Evolutionary conservation across 2,329 filamentous ascomycete genomes (phyloP), one percentile per base, ranked within the genome.

Genomic region (Onygena corvina): DNA sequence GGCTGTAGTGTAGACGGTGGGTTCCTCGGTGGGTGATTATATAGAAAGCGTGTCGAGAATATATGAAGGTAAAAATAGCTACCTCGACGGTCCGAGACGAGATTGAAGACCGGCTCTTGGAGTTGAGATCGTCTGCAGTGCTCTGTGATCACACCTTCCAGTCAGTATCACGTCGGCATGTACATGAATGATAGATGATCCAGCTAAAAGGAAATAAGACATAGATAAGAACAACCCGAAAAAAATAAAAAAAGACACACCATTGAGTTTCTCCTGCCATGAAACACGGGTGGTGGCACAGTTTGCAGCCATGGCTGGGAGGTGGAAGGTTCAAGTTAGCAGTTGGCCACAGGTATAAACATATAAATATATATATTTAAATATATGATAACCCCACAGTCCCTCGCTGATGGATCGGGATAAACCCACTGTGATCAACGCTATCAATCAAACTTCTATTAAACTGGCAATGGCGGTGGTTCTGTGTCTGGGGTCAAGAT

Each of bases 61-160:
- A 59, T 12, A 49, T 42, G 46, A 36, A 47, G 21, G 42, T 27
- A 40, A 38, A 46, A 53, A 49, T 16, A 51, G 18, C 36, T 73
- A 84, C 83, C 83, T 76, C 83, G 76, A 62, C 82, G 77, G 65
- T 87, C 84, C 58, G 84, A 87, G 47, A 85, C 76, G 57, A 85
- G 79, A 61, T 82, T 79, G 63, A 81, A 88, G 48, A 76, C 67
- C 5, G 82, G 82, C 45, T 70, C 64, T 36, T 68, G 64, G 34
- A 78, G 61, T 53, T 77, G 73, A 49, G 69, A 69, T 52, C 71
- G 69, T 50, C 70, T 73, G 63, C 81, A 84, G 54, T 75, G 71
- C 50, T 76, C 80, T 84, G 57, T 36, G 40, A 48, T n/a, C 45
- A 18, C 23, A n/a, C 25, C 18, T 56, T 21, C 47, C 42, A 54